Conservation (phyloP, 768 basidiomycete genomes). For the Cystofilobasidium bisporidii region DNA sequence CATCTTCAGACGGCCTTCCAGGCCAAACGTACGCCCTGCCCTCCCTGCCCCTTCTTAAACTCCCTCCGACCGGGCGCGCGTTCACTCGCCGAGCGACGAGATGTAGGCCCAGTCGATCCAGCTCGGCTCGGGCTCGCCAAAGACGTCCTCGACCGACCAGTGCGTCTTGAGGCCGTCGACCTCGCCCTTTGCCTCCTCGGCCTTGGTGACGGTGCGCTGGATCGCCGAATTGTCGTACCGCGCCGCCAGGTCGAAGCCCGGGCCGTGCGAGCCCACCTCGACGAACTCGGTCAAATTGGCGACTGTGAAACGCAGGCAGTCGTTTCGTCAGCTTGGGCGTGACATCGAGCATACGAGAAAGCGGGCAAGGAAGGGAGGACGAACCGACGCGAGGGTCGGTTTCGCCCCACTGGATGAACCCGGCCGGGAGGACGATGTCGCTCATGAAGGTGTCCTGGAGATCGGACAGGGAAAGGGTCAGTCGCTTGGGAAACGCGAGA, state of each 20-base stretch:
- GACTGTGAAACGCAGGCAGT: conserved; percentile 36
- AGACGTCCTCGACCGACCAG: conserved; percentile 49
- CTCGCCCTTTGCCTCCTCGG: background rate
- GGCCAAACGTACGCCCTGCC: too few relatives aligned
- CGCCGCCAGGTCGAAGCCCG: conserved; percentile 49
- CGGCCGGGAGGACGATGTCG: conserved; percentile 30
- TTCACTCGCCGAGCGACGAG: too few relatives aligned
- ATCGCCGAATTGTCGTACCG: conserved; percentile 44
- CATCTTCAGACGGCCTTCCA: too few relatives aligned
- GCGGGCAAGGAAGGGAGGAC: background rate
- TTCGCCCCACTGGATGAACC: conserved; percentile 21
- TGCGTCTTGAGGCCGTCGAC: conserved; percentile 39
- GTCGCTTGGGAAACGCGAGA: background rate
- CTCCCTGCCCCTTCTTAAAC: too few relatives aligned
- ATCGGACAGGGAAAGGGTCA: conserved; percentile 36
- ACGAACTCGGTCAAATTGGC: conserved; percentile 53
- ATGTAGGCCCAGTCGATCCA: conserved; percentile 50
- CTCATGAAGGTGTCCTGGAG: conserved; percentile 34
- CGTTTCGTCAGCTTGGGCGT: conserved; percentile 14
- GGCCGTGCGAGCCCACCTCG: conserved; percentile 50
- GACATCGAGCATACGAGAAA: background rate
- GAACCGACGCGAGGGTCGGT: background rate
- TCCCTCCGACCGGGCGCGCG: too few relatives aligned
- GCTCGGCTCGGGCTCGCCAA: conserved; percentile 43
- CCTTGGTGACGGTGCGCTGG: conserved; percentile 46